Base-by-base conservation (phyloP, 352 stramenopile genomes). In the Pseudoperonospora humuli region DNA sequence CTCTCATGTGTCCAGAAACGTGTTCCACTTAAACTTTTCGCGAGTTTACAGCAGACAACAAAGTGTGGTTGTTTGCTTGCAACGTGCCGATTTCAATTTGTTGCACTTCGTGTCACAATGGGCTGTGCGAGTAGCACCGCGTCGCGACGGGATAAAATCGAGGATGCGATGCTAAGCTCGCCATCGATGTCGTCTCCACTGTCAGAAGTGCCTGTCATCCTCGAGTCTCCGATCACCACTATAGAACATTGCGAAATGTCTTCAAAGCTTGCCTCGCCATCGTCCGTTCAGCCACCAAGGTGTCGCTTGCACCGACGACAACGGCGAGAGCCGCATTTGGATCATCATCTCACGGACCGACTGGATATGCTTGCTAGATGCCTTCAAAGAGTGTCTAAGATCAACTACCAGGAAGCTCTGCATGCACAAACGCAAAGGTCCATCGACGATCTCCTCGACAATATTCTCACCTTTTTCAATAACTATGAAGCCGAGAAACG, bases 301-400 rank as follows among this genome's bases (percentile, higher is more conserved):
- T 46, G 41, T 8, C 51, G 38, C 9, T 28, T 66, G 7, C 57
- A 61, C 5, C 51, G 38, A 20, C 41, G 57, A 7, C 57, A 38
- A 5, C 39, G 57, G 42, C 57, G 38, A 9, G 57, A 66, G 28
- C 57, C 57, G 1, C 45, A 57, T 15, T 20, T 66, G 3, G 38
- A 62, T 18, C 39, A 67, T 35, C 57, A 67, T 32, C 53, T 63
- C 14, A 59, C 34, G 7, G 57, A 67, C 27, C 41, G 57, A 48
- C 35, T 63, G 4, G 53, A 56, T 8, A 24, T 49, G 28, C 35
- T 62, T 20, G 43, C 47, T 49, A 37, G 43, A 19, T 62, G 63
- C 17, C 13, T 67, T 32, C 37, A 59, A 15, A 50, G 40, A 18
- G 29, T 31, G 2, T 44, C 52, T 7, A 50, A 46, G 39, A 45